Percentiles rank a stretch among this genome's conserved stretches.
Evolutionary conservation across 1,284 basidiomycete genomes (phyloP).

Genomic region (Trichosporon faecale): DNA sequence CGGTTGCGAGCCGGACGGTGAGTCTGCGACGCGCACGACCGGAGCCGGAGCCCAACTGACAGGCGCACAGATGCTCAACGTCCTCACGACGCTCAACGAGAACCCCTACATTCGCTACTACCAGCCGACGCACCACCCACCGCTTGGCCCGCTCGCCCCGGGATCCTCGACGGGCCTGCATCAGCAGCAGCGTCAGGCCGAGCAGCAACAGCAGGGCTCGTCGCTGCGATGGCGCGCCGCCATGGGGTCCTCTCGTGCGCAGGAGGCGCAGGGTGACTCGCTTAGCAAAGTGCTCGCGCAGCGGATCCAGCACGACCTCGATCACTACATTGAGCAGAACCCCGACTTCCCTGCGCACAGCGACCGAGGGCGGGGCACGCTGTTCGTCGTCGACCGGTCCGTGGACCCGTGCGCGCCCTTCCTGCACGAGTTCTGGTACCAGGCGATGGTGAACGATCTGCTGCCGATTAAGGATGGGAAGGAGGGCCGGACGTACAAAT

Average conservation of each 20-base stretch:
- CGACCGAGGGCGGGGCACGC: slow-evolving; percentile 63
- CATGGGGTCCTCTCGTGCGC: slow-evolving; percentile 29
- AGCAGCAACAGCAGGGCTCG: slow-evolving; percentile 16
- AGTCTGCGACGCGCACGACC: slow-evolving; percentile 19
- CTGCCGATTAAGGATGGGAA: slow-evolving; percentile 81
- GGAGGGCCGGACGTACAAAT: slow-evolving; percentile 65
- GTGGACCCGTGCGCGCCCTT: slow-evolving; percentile 91
- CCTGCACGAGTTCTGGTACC: slow-evolving; percentile 97
- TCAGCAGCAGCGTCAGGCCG: slow-evolving; percentile 56
- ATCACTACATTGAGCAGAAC: slow-evolving; percentile 79
- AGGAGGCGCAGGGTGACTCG: slow-evolving; percentile 56
- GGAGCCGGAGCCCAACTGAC: slow-evolving; percentile 23
- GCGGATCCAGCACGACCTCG: slow-evolving; percentile 74
- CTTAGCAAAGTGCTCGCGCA: slow-evolving; percentile 74
- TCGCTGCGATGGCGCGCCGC: slow-evolving; percentile 49
- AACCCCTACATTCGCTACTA: slow-evolving; percentile 95
- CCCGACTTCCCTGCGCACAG: slow-evolving; percentile 66
- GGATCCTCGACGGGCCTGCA: not conserved
- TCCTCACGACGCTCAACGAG: slow-evolving; percentile 88
- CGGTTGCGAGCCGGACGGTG: slow-evolving; percentile 58
- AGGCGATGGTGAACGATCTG: slow-evolving; percentile 96
- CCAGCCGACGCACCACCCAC: slow-evolving; percentile 73
- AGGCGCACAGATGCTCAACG: slow-evolving; percentile 69
- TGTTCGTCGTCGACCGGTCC: slow-evolving; percentile 90
- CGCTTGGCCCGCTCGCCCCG: slow-evolving; percentile 75